A percentile compares a stretch with the other conserved stretches of the same genome.
phyloP scores from a whole-genome alignment of 345 rosid species.

The Zanthoxylum bungeanum region DNA sequence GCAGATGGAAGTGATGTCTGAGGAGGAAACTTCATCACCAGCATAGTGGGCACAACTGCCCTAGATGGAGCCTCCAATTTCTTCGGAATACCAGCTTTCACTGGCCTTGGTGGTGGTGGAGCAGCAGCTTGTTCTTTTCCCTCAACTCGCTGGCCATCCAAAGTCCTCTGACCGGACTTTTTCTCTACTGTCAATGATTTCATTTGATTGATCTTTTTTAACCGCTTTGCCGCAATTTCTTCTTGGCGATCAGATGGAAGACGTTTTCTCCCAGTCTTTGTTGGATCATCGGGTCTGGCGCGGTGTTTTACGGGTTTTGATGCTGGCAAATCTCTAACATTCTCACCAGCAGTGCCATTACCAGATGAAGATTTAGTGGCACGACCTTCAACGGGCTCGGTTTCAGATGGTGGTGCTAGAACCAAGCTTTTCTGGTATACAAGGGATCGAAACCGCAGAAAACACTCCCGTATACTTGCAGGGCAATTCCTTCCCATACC shows the following conservation, averaged over 20 bases:
- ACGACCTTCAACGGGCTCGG: constrained; percentile 32
- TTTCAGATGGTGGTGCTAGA: constrained; percentile 48
- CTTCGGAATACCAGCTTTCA: constrained; percentile 41
- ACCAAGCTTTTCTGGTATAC: constrained; percentile 80
- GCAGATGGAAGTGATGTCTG: constrained; percentile 82
- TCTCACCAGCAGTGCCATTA: constrained; percentile 32
- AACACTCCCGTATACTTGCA: constrained; percentile 45
- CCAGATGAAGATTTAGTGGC: constrained; percentile 29
- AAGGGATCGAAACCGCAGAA: constrained; percentile 70
- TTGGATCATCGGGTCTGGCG: constrained; percentile 52
- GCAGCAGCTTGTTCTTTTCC: constrained; percentile 44
- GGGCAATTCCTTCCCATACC: constrained; percentile 51
- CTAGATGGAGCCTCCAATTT: constrained; percentile 44
- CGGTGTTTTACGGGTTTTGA: constrained; percentile 47
- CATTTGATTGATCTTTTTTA: constrained; percentile 55
- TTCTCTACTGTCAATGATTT: constrained; percentile 66
- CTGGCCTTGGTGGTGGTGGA: constrained; percentile 32
- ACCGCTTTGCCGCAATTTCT: constrained; percentile 75
- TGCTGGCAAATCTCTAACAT: constrained; percentile 38
- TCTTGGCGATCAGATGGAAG: constrained; percentile 78
- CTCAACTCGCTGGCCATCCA: constrained; percentile 42
- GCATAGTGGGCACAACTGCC: constrained; percentile 89
- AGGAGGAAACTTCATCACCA: constrained; percentile 96
- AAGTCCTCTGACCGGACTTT: constrained; percentile 40
- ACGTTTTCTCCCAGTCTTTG: constrained; percentile 74